Base-by-base conservation (phyloP, 257 asterid species). In the Penstemon newberryi region DNA sequence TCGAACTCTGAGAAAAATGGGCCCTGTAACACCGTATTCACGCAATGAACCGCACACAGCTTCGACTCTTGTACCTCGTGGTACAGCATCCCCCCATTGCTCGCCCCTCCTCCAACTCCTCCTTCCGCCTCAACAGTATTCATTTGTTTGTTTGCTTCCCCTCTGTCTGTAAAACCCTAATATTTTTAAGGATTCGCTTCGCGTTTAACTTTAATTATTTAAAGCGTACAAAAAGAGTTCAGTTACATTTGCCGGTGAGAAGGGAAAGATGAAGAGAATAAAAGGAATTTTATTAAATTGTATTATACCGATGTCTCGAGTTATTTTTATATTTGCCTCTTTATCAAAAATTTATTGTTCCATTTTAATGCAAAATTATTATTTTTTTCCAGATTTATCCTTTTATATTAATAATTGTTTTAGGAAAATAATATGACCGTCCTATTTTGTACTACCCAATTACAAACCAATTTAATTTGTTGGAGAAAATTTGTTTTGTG, bases 41-140 rank as follows among this genome's bases (percentile, higher is more conserved):
- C 98, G 83, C 99, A 94, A 78, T 94, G 99, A 73, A 91, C 95
- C 4, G 96, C 98, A 81, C 99, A 94, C 33, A 94, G 96, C 92
- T 91, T 91, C 74, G 98, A 91, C 82, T 94, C 99, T 76, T 94
- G 99, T 78, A 94, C 96, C 87, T 94, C 99, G 70, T 94, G 99
- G 96, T 94, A 94, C 95, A 94, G 79, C 92, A 94, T 73, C 18
- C 97, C 98, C 0, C 96, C 96, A 67, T 90, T 90, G 86, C 91
- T 88, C 53, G 79, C 79, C 38, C 79, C 87, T 60, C 80, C 85
- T 69, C 75, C 68, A 38, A 60, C 73, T 56, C 77, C 82, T 10
- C 62, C 78, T 50, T 67, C 77, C 37, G 63, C 77, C 37, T 60
- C 4, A 46, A 9, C 51, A 5, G 52, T 64, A 41, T 60, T 61